Conservation (phyloP, 208 protist species). For the Endotrypanum monterogeii region DNA sequence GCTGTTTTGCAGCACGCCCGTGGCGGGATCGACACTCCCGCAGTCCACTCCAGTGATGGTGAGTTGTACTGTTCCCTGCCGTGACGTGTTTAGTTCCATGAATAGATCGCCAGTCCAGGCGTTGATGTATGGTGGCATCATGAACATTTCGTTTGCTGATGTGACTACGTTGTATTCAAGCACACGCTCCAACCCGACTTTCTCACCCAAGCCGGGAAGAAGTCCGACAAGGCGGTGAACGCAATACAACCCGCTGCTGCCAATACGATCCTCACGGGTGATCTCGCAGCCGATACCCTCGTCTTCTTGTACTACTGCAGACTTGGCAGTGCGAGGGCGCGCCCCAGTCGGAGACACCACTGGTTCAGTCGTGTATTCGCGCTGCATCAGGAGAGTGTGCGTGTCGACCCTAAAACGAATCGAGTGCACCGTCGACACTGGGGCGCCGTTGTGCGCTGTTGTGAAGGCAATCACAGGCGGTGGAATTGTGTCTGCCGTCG, state of each 20-base stretch:
- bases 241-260: conserved; percentile 41
- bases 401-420: conserved; percentile 39
- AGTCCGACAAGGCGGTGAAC: conserved; percentile 51
- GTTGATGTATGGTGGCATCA: conserved; percentile 42
- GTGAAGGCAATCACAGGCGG: conserved; percentile 66
- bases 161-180: conserved; percentile 61
- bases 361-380: conserved; percentile 20
- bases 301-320: conserved; percentile 12
- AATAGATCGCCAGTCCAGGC: conserved; percentile 44
- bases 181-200: conserved; percentile 65
- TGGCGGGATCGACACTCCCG: conserved; percentile 37
- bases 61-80: conserved; percentile 47
- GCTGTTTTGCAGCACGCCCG: conserved; percentile 41
- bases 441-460: conserved; percentile 29
- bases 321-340: neutral
- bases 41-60: conserved; percentile 56
- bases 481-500: conserved; percentile 44
- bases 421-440: conserved; percentile 16
- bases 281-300: conserved; percentile 23
- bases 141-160: conserved; percentile 38
- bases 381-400: conserved; percentile 26
- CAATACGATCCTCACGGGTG: conserved; percentile 31
- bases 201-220: conserved; percentile 52
- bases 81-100: conserved; percentile 50
- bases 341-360: neutral